Evolutionary conservation across 2,329 filamentous ascomycete genomes (phyloP).

Genomic region (Ascocoryne sarcoides): DNA sequence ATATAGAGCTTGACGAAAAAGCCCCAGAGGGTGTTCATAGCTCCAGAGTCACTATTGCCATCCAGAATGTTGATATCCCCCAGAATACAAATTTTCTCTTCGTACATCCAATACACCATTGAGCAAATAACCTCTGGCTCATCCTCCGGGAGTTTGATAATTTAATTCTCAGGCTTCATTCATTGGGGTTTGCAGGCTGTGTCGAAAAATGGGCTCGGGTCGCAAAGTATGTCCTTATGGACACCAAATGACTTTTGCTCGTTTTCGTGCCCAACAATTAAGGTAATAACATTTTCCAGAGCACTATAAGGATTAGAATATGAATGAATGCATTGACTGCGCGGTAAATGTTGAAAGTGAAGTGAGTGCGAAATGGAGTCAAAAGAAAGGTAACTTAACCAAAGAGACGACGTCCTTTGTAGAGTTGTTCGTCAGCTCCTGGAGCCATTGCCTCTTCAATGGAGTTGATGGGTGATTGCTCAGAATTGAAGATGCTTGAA

Average conservation of each 20-base stretch:
- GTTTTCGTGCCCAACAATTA: constrained; percentile 5
- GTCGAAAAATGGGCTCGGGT: constrained; percentile 8
- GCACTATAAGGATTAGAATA: constrained; percentile 2
- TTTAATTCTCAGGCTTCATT: constrained; percentile 1
- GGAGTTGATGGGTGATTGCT: no score
- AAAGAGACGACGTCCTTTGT: not conserved
- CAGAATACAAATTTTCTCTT: constrained; percentile 6
- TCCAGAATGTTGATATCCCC: not conserved
- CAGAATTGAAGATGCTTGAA: no score
- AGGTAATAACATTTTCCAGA: constrained; percentile 2
- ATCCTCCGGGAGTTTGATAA: constrained; percentile 6
- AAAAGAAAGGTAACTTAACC: not conserved
- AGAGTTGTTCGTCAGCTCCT: no score
- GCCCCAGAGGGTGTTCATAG: not conserved
- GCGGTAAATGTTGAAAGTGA: not conserved
- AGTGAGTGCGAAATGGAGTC: not conserved
- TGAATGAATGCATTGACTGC: not conserved
- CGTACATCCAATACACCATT: constrained; percentile 11
- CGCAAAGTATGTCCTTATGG: constrained; percentile 11
- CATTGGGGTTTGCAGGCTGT: constrained; percentile 8
- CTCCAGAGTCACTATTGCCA: no score
- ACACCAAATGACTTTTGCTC: not conserved
- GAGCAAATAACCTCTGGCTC: constrained; percentile 1
- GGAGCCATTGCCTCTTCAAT: no score
- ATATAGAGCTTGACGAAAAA: constrained; percentile 8